phyloP scores from a whole-genome alignment of 257 asterid genomes.

The Ehretia macrophylla region DNA sequence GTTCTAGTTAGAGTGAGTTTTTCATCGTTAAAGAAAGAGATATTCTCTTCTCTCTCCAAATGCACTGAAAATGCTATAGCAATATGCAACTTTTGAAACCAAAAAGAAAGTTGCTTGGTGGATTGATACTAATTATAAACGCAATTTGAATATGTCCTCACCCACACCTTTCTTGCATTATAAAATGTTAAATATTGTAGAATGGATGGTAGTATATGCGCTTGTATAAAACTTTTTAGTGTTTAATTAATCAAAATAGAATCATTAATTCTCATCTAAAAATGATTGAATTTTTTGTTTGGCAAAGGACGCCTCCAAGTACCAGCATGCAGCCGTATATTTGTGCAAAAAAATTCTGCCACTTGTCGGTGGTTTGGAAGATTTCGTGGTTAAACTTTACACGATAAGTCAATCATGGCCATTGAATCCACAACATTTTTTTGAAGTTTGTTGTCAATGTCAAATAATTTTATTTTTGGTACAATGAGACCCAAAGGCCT shows the following conservation, averaged over 20 bases:
- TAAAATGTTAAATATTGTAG: constrained; percentile 7
- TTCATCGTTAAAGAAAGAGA: constrained; percentile 24
- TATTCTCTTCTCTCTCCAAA: constrained; percentile 38
- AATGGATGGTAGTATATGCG: constrained; percentile 31
- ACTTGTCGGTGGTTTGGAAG: constrained; percentile 10
- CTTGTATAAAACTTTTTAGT: background rate
- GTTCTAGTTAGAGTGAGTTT: too few relatives aligned
- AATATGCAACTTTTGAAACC: constrained; percentile 64
- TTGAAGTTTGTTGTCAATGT: background rate
- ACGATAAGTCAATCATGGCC: constrained; percentile 17
- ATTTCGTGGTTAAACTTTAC: constrained; percentile 2
- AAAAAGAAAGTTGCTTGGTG: constrained; percentile 39
- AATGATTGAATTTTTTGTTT: constrained; percentile 9
- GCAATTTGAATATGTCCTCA: constrained; percentile 60
- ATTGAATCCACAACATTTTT: background rate
- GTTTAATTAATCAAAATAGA: constrained; percentile 8
- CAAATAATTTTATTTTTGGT: too few relatives aligned
- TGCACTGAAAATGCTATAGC: constrained; percentile 27
- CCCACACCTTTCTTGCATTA: background rate
- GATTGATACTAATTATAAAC: constrained; percentile 54
- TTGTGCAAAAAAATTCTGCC: constrained; percentile 6
- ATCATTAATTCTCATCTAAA: constrained; percentile 11
- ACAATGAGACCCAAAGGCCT: too few relatives aligned
- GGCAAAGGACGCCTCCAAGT: constrained; percentile 6
- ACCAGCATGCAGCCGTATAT: constrained; percentile 9